Base-by-base conservation (phyloP, 2,329 filamentous ascomycete species). In the Penicillium sp. region DNA sequence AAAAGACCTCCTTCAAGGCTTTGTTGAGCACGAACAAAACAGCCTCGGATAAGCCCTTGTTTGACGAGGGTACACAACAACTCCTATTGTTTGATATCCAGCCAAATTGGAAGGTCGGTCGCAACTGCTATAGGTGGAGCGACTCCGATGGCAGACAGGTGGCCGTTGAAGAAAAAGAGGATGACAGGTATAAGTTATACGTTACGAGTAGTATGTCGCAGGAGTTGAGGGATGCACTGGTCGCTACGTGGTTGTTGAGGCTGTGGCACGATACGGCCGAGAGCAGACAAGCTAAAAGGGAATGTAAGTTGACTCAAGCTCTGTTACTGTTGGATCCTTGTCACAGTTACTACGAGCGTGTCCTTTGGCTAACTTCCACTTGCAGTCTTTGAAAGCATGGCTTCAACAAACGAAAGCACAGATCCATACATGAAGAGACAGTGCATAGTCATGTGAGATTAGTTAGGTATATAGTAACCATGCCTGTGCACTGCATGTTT, bases 191-290 rank as follows among this genome's bases (percentile, higher is more conserved):
- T 20, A 58, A 40, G 35, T 34, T 63, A 31, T 37, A 34, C 11
- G 4, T 63, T 13, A 53, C 47, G 13, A 48, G 5, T 5, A 24
- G 26, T 22, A 52, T 62, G 53, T 7, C 24, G 18, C 32, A 39
- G 39, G 53, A 52, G 7, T 32, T 51, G 32, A 61, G 48, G 45
- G 60, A 63, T 56, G 58, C 58, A n/a, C 16, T 62, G 42, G 53
- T 61, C 18, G 61, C 58, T 13, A 31, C 53, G n/a, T 63, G 61
- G 60, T 18, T 62, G 10, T 50, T 63, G 39, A 48, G 60, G 43
- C n/a, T 58, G 22, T 63, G 61, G 61, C 47, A 51, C 24, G 56
- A 62, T 8, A 59, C 44, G 6, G 58, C 60, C 2, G 61, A 63
- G 45, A 63, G 60, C 35, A 62, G 45, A 24, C 26, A 61, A 29